A percentile compares a stretch with the other conserved stretches of the same genome.
Conservation (phyloP, 805 yeast species). For the Yarrowia yakushimensis region DNA sequence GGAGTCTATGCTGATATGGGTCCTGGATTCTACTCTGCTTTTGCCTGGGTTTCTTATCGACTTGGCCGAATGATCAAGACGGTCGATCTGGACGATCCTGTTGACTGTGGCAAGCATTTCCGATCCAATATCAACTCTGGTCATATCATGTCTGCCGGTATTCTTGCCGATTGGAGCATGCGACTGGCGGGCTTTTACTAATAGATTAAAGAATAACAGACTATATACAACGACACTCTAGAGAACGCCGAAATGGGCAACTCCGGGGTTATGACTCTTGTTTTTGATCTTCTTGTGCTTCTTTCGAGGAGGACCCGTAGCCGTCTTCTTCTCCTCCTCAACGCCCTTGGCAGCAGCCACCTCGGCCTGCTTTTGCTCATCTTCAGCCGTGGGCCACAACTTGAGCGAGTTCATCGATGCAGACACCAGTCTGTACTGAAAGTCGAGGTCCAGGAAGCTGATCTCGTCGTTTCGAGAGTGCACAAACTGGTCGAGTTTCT, state of each 20-base stretch:
- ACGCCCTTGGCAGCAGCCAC: slow-evolving; percentile 1
- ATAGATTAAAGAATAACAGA: no score
- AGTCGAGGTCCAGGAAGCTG: slow-evolving; percentile 70
- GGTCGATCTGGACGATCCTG: slow-evolving; percentile 78
- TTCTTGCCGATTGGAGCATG: slow-evolving; percentile 40
- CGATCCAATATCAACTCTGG: slow-evolving; percentile 68
- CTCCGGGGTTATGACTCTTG: slow-evolving; percentile 29
- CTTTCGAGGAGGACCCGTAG: slow-evolving; percentile 10
- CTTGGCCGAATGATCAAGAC: slow-evolving; percentile 61
- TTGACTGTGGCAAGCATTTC: slow-evolving; percentile 79
- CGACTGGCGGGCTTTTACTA: slow-evolving; percentile 31
- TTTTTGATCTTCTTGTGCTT: slow-evolving; percentile 26
- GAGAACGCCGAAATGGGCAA: slow-evolving; percentile 30
- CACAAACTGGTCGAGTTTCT: slow-evolving; percentile 50
- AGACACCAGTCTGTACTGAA: slow-evolving; percentile 70
- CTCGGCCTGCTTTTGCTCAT: slow-evolving; percentile 26
- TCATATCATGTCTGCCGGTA: slow-evolving; percentile 38
- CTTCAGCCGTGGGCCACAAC: slow-evolving; percentile 54
- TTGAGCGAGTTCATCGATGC: slow-evolving; percentile 80
- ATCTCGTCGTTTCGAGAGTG: slow-evolving; percentile 52
- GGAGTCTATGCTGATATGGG: slow-evolving; percentile 80
- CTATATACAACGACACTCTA: neutral
- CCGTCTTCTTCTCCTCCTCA: neutral
- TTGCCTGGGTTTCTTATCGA: slow-evolving; percentile 65
- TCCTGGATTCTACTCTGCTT: slow-evolving; percentile 70